phyloP scores from a whole-genome alignment of 1,284 basidiomycete species.

The Marasmius oreades region DNA sequence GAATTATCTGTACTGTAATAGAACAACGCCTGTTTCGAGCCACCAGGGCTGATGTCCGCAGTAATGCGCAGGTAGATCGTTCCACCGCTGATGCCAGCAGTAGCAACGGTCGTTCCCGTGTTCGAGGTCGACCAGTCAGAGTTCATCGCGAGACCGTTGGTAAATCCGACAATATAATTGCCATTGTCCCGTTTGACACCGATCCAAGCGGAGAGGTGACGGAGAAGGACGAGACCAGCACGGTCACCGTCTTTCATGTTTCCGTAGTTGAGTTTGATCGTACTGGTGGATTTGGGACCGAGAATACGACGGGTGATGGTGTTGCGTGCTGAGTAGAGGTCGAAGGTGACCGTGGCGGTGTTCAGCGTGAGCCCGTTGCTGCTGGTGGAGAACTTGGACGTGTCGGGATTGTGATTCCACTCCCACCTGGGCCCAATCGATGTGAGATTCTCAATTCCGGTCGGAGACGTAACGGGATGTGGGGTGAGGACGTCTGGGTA shows the following conservation, averaged over 20 bases:
- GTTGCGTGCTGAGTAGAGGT: conserved; percentile 24
- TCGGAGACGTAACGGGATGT: conserved; percentile 10
- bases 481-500: conserved; percentile 14
- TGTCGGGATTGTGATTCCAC: conserved; percentile 28
- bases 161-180: conserved; percentile 14
- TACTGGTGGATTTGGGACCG: conserved; percentile 23
- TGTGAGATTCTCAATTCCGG: conserved; percentile 19
- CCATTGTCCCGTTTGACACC: conserved; percentile 18
- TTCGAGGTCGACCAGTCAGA: too few relatives aligned
- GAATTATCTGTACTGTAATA: background rate
- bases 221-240: conserved; percentile 23
- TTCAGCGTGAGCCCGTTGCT: conserved; percentile 20
- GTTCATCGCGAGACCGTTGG: too few relatives aligned
- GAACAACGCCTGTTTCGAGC: background rate
- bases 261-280: conserved; percentile 20
- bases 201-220: conserved; percentile 23
- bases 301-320: conserved; percentile 23
- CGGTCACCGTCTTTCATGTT: conserved; percentile 24
- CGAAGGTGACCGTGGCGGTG: conserved; percentile 21
- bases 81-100: too few relatives aligned
- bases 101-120: too few relatives aligned
- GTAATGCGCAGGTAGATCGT: background rate
- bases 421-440: conserved; percentile 20
- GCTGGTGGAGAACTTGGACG: conserved; percentile 18
- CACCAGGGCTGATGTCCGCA: background rate